Base-by-base conservation (phyloP, 2,329 filamentous ascomycete species). In the Aspergillus quadricinctus region DNA sequence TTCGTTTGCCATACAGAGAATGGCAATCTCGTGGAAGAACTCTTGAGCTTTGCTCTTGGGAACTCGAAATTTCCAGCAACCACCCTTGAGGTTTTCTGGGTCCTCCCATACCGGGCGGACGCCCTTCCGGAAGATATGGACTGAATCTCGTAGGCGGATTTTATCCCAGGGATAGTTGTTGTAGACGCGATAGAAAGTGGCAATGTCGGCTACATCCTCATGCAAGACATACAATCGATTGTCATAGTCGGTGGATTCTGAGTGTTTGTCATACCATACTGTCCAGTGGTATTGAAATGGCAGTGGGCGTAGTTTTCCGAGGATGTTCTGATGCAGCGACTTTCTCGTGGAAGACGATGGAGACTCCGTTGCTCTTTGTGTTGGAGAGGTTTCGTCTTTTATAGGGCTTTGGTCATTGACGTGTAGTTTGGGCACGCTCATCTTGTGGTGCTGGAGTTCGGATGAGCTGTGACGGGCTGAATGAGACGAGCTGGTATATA, bases 31-130 rank as follows among this genome's bases (percentile, higher is more conserved):
- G 56, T 73, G 71, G 41, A 73, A 73, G 54, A 73, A 73, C 3
- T 64, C 88, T 2, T 85, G 83, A 2, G 80, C 81, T 5, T 83
- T 81, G 59, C 80, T 81, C 79, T 96, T 96, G 61, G 88, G 86
- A 48, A 97, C 88, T 51, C 92, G 87, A 75, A 97, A 96, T 23
- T 91, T 95, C 91, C 91, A 97, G 71, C 89, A 88, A 50, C 93
- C 93, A 52, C 93, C 93, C 59, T 86, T 82, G 57, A 88, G 80
- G 75, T 97, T 97, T 66, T 94, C 86, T 43, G 89, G 84, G 71
- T 97, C 93, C 76, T 92, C 89, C 88, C 88, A 92, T 64, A 91
- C 78, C 55, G 89, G 89, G 61, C 83, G 83, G 74, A 90, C 90
- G 37, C 88, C 88, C 60, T 84, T 80, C 73, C 91, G 91, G 80